phyloP scores from a whole-genome alignment of 2,329 filamentous ascomycete species.

The Claviceps sp. region DNA sequence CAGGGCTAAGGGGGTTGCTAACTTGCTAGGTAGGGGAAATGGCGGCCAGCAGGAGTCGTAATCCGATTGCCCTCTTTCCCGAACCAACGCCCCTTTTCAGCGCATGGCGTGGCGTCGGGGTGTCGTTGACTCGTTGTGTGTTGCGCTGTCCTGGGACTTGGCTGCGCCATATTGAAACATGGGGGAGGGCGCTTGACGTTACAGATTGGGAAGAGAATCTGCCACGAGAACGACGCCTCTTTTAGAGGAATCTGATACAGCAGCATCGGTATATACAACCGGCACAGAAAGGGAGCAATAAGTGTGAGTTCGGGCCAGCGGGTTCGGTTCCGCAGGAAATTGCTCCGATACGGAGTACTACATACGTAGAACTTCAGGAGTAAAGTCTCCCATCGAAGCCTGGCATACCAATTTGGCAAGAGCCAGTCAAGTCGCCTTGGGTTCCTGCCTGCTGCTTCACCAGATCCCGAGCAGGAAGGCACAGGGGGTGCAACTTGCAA shows the following conservation, averaged over 20 bases:
- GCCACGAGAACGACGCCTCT: too few relatives aligned
- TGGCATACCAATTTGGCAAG: too few relatives aligned
- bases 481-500: too few relatives aligned
- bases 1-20: background rate
- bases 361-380: too few relatives aligned
- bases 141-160: too few relatives aligned
- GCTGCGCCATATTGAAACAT: background rate
- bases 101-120: too few relatives aligned
- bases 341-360: too few relatives aligned
- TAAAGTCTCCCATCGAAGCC: too few relatives aligned
- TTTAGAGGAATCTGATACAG: background rate
- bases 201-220: background rate
- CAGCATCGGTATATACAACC: background rate
- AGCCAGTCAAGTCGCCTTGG: too few relatives aligned
- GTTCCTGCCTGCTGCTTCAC: too few relatives aligned
- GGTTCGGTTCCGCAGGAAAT: too few relatives aligned
- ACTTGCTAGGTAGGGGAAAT: background rate
- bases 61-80: background rate
- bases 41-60: background rate
- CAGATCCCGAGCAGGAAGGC: too few relatives aligned
- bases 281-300: background rate
- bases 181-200: background rate
- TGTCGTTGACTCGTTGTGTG: background rate
- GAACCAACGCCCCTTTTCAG: background rate
- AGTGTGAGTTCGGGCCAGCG: background rate